Evolutionary conservation across 768 basidiomycete genomes (phyloP).

Genomic region (Podaxis sp.): DNA sequence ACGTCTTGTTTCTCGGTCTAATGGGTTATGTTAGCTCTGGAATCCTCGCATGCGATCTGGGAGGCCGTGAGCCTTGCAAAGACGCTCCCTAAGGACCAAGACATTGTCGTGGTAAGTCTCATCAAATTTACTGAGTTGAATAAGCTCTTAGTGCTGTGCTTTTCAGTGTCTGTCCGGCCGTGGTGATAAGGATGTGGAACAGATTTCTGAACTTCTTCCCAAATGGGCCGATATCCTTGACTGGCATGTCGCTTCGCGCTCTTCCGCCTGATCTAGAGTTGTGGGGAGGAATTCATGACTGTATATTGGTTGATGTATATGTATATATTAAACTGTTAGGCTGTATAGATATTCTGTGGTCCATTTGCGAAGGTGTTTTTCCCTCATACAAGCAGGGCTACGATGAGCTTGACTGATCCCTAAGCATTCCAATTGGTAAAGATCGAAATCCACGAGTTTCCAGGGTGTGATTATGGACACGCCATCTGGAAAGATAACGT

Average conservation of each 20-base stretch:
- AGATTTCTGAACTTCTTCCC: constrained; percentile 91
- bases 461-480: too few species aligned
- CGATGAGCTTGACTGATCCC: too few species aligned
- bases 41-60: constrained; percentile 97
- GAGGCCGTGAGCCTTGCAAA: constrained; percentile 83
- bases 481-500: too few species aligned
- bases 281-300: too few species aligned
- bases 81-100: constrained; percentile 76
- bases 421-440: too few species aligned
- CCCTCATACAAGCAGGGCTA: too few species aligned
- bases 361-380: too few species aligned
- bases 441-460: too few species aligned
- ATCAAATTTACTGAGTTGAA: neutral
- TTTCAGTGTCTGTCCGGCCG: constrained; percentile 87
- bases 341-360: too few species aligned
- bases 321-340: too few species aligned
- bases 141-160: constrained; percentile 11
- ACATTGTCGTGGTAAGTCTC: constrained; percentile 84
- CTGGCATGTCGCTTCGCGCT: constrained; percentile 73
- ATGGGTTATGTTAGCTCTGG: constrained; percentile 60
- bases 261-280: constrained; percentile 9
- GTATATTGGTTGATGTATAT: too few species aligned
- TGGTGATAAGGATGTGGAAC: constrained; percentile 97
- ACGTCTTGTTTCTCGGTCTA: constrained; percentile 2
- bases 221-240: constrained; percentile 94